Conservation (phyloP, 352 stramenopile species). For the Achlya hypogyna region DNA sequence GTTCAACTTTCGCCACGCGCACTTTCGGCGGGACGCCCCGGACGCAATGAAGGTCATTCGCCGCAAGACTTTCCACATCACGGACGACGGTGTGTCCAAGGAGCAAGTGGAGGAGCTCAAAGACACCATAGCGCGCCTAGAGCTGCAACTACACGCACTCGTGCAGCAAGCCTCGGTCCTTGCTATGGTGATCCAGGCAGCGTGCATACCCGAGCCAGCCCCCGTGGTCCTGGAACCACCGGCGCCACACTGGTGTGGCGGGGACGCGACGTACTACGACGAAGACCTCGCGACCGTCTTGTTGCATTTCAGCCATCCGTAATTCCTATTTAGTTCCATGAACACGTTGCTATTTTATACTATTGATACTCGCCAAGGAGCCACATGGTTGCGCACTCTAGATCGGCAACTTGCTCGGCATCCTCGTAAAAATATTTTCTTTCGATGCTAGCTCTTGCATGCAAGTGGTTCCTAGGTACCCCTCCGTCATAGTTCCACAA, state of each 20-base stretch:
- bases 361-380: too few relatives aligned
- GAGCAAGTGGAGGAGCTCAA: not conserved
- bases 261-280: not conserved
- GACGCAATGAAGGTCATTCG: conserved; percentile 2
- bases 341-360: too few relatives aligned
- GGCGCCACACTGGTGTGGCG: not conserved
- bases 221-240: too few relatives aligned
- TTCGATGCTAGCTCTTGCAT: too few relatives aligned
- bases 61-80: not conserved
- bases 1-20: not conserved
- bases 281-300: not conserved
- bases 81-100: not conserved
- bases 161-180: not conserved
- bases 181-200: not conserved
- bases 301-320: not conserved
- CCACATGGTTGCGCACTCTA: too few relatives aligned
- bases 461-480: too few relatives aligned
- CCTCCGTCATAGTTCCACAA: too few relatives aligned
- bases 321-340: too few relatives aligned
- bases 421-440: too few relatives aligned
- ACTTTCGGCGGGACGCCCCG: conserved; percentile 7
- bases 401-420: too few relatives aligned
- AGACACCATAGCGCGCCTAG: not conserved
- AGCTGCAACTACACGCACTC: not conserved
- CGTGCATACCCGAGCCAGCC: not conserved